Percentiles rank a stretch among this genome's conserved stretches.
Evolutionary conservation across 345 rosid species (phyloP).

Genomic region (Salix udensis): DNA sequence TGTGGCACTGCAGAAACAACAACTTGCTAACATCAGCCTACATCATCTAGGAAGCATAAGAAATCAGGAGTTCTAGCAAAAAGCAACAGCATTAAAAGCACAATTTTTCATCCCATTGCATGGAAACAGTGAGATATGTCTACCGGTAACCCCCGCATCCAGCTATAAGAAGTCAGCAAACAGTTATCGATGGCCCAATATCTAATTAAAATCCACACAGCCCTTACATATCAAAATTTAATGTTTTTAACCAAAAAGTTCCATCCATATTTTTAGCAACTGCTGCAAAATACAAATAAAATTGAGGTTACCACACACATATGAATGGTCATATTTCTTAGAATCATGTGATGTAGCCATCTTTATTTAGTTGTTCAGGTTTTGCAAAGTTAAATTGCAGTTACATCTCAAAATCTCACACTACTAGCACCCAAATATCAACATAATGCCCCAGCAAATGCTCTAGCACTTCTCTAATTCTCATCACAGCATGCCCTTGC

Average conservation of each 20-base stretch:
- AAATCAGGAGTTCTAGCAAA: not conserved
- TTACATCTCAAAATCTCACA: not conserved
- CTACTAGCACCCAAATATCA: not conserved
- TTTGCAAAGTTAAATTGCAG: not conserved
- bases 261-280: not conserved
- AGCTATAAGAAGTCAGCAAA: not conserved
- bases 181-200: not conserved
- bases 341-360: not conserved
- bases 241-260: not conserved
- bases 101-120: not conserved
- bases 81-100: not conserved
- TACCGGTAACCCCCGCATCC: not conserved
- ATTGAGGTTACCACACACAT: not conserved
- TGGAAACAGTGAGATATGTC: not conserved
- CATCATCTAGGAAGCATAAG: not conserved
- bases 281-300: not conserved
- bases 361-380: not conserved
- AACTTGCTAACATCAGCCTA: not conserved
- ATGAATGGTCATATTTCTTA: not conserved
- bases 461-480: not conserved
- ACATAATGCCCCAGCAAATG: not conserved
- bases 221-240: not conserved
- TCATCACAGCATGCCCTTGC: not conserved
- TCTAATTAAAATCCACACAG: not conserved
- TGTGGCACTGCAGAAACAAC: constrained; percentile 70